Conservation (phyloP, 2,329 filamentous ascomycete species). For the Cyphellophora attinorum region DNA sequence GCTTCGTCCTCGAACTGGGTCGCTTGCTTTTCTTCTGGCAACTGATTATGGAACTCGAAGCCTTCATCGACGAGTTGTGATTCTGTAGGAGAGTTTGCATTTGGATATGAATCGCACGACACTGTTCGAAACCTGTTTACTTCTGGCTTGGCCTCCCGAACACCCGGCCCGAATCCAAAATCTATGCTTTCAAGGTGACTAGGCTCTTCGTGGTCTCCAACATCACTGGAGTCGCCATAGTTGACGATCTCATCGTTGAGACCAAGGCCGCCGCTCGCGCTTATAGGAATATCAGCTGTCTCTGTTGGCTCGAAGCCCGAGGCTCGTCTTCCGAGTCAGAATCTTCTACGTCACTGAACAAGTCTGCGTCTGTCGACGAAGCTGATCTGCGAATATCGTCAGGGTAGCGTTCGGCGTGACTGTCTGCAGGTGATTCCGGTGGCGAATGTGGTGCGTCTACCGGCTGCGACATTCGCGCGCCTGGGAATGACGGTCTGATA, state of each 20-base stretch:
- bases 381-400: slow-evolving; percentile 1
- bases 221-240: too few relatives aligned
- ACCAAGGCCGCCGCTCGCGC: not conserved
- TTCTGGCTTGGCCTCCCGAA: not conserved
- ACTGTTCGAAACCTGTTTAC: slow-evolving; percentile 51
- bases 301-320: not conserved
- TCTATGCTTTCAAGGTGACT: too few relatives aligned
- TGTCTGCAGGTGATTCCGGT: too few relatives aligned
- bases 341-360: not conserved
- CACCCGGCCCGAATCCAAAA: too few relatives aligned
- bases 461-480: too few relatives aligned
- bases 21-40: not conserved
- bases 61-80: not conserved
- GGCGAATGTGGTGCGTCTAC: too few relatives aligned
- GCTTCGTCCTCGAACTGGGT: not conserved
- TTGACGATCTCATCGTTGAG: not conserved
- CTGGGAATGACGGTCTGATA: too few relatives aligned
- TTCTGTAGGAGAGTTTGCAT: not conserved
- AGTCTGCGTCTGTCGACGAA: not conserved
- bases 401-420: too few relatives aligned
- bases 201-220: too few relatives aligned
- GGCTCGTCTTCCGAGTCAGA: not conserved
- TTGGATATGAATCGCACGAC: slow-evolving; percentile 21
- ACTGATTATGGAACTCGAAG: slow-evolving; percentile 1
- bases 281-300: not conserved